Percentiles rank a stretch among this genome's conserved stretches.
These are phyloP conservation scores for Stentor coeruleus DNA, from an alignment of 73 alveolate genomes.

Conservation along the genomic window DNA sequence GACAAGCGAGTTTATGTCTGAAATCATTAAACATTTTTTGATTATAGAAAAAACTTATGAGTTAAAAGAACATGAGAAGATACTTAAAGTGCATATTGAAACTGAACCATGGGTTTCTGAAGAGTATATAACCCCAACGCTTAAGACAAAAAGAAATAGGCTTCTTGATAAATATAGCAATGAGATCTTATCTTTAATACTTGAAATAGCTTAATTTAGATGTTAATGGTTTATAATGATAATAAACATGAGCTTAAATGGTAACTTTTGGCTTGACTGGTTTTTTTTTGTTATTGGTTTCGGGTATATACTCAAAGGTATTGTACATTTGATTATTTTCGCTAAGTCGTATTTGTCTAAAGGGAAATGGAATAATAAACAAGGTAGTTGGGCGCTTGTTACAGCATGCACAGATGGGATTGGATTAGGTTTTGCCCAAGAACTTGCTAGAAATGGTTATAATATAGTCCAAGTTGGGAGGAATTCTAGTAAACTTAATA, in stretches of 20 bases:
- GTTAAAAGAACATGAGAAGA: not conserved
- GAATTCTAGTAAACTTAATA: conserved; percentile 37
- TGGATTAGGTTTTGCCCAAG: conserved; percentile 55
- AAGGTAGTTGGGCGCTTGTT: conserved; percentile 63
- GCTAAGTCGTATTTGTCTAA: not conserved
- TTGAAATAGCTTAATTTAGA: too few species aligned
- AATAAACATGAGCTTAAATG: too few species aligned
- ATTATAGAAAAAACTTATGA: not conserved
- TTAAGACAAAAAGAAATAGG: not conserved
- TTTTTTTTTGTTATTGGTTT: not conserved
- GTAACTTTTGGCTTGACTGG: too few species aligned
- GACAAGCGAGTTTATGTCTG: not conserved
- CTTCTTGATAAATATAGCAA: not conserved
- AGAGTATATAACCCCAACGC: not conserved
- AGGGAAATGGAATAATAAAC: not conserved
- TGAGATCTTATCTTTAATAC: too few species aligned
- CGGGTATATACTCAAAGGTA: not conserved
- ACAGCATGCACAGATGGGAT: conserved; percentile 75
- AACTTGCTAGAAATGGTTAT: conserved; percentile 53
- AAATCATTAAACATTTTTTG: not conserved
- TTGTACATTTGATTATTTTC: not conserved
- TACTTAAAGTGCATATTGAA: not conserved
- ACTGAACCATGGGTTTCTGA: not conserved
- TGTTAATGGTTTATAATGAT: too few species aligned
- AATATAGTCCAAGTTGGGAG: conserved; percentile 58